Percentiles rank a stretch among this genome's conserved stretches.
phyloP scores from a whole-genome alignment of 2,329 filamentous ascomycete genomes.

The Fusarium subglutinans region DNA sequence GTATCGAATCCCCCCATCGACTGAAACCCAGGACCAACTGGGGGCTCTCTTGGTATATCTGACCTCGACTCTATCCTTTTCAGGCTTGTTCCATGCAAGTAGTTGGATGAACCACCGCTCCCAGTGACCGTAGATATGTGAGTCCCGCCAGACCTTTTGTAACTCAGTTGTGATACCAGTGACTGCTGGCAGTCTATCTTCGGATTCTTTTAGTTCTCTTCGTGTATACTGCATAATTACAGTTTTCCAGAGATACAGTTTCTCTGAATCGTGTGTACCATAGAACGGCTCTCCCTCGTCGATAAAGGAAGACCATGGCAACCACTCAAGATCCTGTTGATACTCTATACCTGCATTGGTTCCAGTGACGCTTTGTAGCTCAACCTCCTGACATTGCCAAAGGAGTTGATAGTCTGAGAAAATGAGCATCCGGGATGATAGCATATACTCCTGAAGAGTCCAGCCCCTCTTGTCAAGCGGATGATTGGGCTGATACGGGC shows the following conservation, averaged over 20 bases:
- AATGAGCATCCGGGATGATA: too few relatives aligned
- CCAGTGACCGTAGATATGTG: not conserved
- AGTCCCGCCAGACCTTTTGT: not conserved
- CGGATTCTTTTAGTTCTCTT: rapidly evolving
- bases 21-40: not conserved
- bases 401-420: too few relatives aligned
- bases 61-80: too few relatives aligned
- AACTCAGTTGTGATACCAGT: not conserved
- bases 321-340: not conserved
- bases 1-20: not conserved
- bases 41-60: not conserved
- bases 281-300: not conserved
- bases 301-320: not conserved
- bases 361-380: too few relatives aligned
- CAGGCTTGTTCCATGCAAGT: not conserved
- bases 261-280: not conserved
- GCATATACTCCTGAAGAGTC: too few relatives aligned
- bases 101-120: not conserved
- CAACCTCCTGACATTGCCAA: too few relatives aligned
- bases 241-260: not conserved
- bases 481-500: too few relatives aligned
- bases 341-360: rapidly evolving
- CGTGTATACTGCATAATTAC: not conserved
- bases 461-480: too few relatives aligned
- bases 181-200: not conserved